Base-by-base conservation (phyloP, 1,284 basidiomycete genomes). In the Anthracocystis panici-leucophaei region DNA sequence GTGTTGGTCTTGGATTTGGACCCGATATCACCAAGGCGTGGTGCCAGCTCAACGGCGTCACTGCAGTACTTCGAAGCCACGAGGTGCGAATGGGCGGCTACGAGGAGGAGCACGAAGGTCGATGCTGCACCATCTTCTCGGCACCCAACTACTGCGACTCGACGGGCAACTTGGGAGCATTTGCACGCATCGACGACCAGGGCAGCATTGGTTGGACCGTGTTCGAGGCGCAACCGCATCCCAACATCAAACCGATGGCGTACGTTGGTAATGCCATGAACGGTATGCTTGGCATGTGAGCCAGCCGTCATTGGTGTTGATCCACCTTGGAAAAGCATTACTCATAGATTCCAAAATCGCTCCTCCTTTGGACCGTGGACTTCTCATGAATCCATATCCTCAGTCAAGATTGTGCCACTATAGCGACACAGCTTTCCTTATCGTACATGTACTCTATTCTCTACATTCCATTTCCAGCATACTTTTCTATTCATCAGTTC, bases 1-100 rank as follows among this genome's bases (percentile, higher is more conserved):
- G 96, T 71, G 95, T 98, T 56, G 96, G 97, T 20, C 91, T 97
- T 73, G 91, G 93, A 10, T 99, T 99, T 86, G 96, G 96, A 18
- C 96, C 96, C 1, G 81, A 82, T 53, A 80, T 84, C 50, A 83
- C 81, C 38, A 79, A 77, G 23, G 87, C 90, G 59, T 97, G 94
- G 94, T 97, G 95, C 85, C 90, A 91, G 65, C 87, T 92, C 38
- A 97, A 97, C 85, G 89, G 91, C 44, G 89, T 97, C 51, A 92
- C 93, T 31, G 93, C 93, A 5, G 89, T 99, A 56, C 91, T 99
- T 79, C 92, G 97, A 57, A 95, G 93, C 78, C 97, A 99, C 86
- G 97, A 99, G 89, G 96, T 99, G 48, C 91, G 97, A 63, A 93
- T 96, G 88, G 88, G 87, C 14, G 89, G 94, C 21, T 96, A 95